These are phyloP conservation scores for Tephrocybe sp. DNA, from an alignment of 768 basidiomycete genomes.

Conservation along the genomic window DNA sequence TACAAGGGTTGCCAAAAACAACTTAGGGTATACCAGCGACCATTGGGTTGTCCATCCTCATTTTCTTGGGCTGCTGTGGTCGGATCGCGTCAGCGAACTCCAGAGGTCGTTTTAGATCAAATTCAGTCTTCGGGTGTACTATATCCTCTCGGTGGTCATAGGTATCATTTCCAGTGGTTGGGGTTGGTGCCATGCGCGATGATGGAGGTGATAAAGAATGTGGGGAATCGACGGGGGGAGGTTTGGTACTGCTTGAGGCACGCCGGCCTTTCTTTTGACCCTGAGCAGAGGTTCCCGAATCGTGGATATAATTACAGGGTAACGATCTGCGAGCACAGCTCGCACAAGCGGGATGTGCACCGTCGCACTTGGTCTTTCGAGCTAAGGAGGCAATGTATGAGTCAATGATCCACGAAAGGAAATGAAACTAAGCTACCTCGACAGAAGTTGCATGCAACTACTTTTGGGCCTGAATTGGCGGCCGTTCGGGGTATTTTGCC, in stretches of 20 bases:
- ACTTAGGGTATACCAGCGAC: slow-evolving; percentile 54
- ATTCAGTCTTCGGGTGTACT: slow-evolving; percentile 42
- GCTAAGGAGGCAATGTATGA: slow-evolving; percentile 39
- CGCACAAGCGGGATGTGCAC: slow-evolving; percentile 79
- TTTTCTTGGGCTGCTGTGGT: slow-evolving; percentile 55
- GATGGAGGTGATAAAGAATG: slow-evolving; percentile 56
- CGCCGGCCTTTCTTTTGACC: slow-evolving; percentile 49
- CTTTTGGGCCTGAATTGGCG: slow-evolving; percentile 75
- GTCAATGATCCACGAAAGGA: slow-evolving; percentile 1
- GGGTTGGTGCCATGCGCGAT: slow-evolving; percentile 51
- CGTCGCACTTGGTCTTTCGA: slow-evolving; percentile 88
- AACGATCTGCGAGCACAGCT: slow-evolving; percentile 78
- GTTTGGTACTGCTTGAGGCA: slow-evolving; percentile 48
- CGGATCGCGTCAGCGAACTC: slow-evolving; percentile 51
- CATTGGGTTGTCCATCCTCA: slow-evolving; percentile 58
- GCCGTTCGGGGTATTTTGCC: slow-evolving; percentile 56
- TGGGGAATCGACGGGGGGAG: slow-evolving; percentile 34
- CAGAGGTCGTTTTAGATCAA: slow-evolving; percentile 59
- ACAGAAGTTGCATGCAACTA: slow-evolving; percentile 88
- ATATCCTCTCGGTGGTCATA: slow-evolving; percentile 38
- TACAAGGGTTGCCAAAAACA: slow-evolving; percentile 25
- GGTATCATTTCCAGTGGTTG: slow-evolving; percentile 35
- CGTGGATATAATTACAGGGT: slow-evolving; percentile 80
- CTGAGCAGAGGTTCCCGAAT: slow-evolving; percentile 35
- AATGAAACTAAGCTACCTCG: slow-evolving; percentile 47